Evolutionary conservation across 106 monocot genomes (phyloP).

Genomic region (Ottelia alismoides): DNA sequence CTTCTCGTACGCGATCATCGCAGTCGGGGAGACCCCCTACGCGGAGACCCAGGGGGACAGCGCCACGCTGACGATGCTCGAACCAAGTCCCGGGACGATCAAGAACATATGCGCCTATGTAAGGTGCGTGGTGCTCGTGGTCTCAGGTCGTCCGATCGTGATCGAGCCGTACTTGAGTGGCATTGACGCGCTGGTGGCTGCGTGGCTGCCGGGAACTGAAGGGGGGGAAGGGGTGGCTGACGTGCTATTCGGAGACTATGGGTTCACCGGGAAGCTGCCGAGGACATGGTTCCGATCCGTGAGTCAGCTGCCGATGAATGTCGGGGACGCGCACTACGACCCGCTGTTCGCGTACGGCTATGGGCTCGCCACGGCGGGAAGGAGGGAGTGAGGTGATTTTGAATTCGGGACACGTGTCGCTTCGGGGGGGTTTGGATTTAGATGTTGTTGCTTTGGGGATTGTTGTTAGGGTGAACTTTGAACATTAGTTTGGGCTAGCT

Average conservation of each 20-base stretch:
- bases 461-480: too few species aligned
- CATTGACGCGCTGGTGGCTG: conserved; percentile 11
- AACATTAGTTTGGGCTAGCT: too few species aligned
- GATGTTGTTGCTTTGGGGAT: too few species aligned
- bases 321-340: conserved; percentile 13
- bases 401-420: too few species aligned
- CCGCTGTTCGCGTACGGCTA: conserved; percentile 14
- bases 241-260: conserved; percentile 16
- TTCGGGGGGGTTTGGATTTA: too few species aligned
- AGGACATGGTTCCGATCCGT: conserved; percentile 20
- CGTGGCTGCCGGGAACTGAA: conserved; percentile 20
- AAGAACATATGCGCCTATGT: conserved; percentile 6
- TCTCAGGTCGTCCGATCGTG: conserved; percentile 19
- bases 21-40: conserved; percentile 16
- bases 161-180: conserved; percentile 8
- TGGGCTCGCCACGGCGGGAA: conserved; percentile 11
- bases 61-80: conserved; percentile 11
- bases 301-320: conserved; percentile 24
- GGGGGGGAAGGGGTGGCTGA: conserved; percentile 13
- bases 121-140: conserved; percentile 15
- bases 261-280: conserved; percentile 21
- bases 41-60: conserved; percentile 9
- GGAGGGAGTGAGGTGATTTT: too few species aligned
- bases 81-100: conserved; percentile 11
- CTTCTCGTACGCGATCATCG: conserved; percentile 14